Percentiles rank a stretch among this genome's conserved stretches.
Evolutionary conservation across 2,329 filamentous ascomycete genomes (phyloP).

Genomic region (Rutstroemia sp.): DNA sequence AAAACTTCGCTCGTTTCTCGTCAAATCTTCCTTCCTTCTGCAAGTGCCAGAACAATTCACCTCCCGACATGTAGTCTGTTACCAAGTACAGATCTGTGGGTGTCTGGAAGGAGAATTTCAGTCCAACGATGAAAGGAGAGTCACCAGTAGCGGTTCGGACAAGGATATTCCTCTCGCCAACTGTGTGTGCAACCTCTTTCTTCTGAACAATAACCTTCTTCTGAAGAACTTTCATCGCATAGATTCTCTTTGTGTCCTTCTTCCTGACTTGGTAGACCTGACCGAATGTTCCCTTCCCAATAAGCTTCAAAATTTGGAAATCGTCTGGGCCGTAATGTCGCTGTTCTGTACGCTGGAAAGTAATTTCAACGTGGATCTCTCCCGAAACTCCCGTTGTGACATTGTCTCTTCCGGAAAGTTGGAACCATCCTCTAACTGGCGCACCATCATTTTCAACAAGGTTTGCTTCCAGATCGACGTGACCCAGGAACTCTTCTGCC

Average conservation of each 20-base stretch:
- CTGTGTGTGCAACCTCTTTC: constrained; percentile 96
- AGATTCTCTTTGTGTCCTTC: constrained; percentile 91
- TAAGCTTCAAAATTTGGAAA: constrained; percentile 91
- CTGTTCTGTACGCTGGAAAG: constrained; percentile 80
- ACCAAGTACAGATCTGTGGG: constrained; percentile 96
- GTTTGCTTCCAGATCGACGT: constrained; percentile 73
- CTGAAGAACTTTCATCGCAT: constrained; percentile 98
- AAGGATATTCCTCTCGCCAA: constrained; percentile 94
- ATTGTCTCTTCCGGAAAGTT: constrained; percentile 67
- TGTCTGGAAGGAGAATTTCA: constrained; percentile 99
- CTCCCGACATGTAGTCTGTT: constrained; percentile 98
- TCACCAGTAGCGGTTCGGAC: constrained; percentile 93
- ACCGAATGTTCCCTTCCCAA: constrained; percentile 96
- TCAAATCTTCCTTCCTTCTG: constrained; percentile 96
- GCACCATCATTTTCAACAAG: constrained; percentile 57
- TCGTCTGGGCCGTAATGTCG: constrained; percentile 91
- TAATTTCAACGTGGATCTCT: constrained; percentile 80
- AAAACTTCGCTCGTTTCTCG: constrained; percentile 93
- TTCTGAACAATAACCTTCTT: constrained; percentile 99
- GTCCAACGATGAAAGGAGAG: constrained; percentile 92
- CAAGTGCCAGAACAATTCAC: constrained; percentile 96
- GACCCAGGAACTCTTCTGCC: constrained; percentile 85
- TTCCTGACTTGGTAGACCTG: constrained; percentile 98
- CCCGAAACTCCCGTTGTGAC: constrained; percentile 67
- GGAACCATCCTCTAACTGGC: constrained; percentile 78